Conservation (phyloP, 768 basidiomycete genomes). For the Suillus cothurnatus region DNA sequence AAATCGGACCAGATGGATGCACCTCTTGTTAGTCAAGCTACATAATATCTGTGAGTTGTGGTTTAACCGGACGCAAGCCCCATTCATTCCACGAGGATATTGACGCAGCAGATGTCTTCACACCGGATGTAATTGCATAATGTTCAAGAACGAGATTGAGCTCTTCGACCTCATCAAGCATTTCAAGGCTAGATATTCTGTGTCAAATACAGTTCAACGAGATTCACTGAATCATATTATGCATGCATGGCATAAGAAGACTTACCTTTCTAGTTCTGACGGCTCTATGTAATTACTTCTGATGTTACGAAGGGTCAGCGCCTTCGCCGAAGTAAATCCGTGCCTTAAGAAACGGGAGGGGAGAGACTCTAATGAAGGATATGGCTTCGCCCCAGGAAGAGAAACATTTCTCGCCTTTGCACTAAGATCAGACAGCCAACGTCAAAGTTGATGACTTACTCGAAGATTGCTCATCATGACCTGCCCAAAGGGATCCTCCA, state of each 20-base stretch:
- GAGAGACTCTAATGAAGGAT: slow-evolving; percentile 57
- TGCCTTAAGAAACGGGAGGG: slow-evolving; percentile 55
- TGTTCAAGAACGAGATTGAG: slow-evolving; percentile 87
- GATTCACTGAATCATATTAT: not conserved
- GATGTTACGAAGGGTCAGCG: slow-evolving; percentile 72
- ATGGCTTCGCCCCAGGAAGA: slow-evolving; percentile 73
- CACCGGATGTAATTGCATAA: slow-evolving; percentile 83
- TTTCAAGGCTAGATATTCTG: slow-evolving; percentile 80
- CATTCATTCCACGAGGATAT: slow-evolving; percentile 2
- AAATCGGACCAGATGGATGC: not conserved
- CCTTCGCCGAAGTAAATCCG: slow-evolving; percentile 57
- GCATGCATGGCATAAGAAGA: not conserved
- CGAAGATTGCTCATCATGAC: slow-evolving; percentile 90
- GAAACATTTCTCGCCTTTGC: slow-evolving; percentile 67
- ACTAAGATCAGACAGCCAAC: not conserved
- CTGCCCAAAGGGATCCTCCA: slow-evolving; percentile 86
- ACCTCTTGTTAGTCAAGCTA: not conserved
- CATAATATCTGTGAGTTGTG: not conserved
- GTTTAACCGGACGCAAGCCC: not conserved
- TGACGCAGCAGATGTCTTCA: slow-evolving; percentile 9
- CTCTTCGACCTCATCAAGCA: slow-evolving; percentile 95
- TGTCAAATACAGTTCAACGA: not conserved
- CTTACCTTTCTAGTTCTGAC: slow-evolving; percentile 61
- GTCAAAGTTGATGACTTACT: slow-evolving; percentile 41
- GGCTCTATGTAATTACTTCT: slow-evolving; percentile 48